Percentiles rank a stretch among this genome's conserved stretches.
Evolutionary conservation across 164 flowering plant genomes (phyloP).

Genomic region (Vitis rupestris): DNA sequence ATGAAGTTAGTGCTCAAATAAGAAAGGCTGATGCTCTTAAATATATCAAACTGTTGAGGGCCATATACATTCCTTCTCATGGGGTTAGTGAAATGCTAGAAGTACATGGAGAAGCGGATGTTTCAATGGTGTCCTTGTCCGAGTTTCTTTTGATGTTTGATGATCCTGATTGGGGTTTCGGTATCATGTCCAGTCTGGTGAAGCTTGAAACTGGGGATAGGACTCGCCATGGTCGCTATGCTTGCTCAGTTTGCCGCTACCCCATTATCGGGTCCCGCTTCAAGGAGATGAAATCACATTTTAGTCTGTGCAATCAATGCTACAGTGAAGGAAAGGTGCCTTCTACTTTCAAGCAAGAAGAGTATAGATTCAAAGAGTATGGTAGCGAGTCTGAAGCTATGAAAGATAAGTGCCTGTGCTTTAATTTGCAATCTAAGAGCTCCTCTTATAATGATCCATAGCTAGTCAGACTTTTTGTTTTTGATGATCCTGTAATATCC

Average conservation of each 20-base stretch:
- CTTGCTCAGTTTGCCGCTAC: constrained; percentile 81
- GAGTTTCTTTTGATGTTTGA: constrained; percentile 86
- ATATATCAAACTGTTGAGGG: constrained; percentile 77
- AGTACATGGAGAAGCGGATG: constrained; percentile 69
- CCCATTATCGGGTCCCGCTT: constrained; percentile 93
- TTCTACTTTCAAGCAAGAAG: constrained; percentile 65
- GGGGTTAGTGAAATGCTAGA: constrained; percentile 82
- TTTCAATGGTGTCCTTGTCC: constrained; percentile 54
- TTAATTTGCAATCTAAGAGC: constrained; percentile 50
- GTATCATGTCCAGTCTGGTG: constrained; percentile 70
- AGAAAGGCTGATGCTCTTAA: constrained; percentile 60
- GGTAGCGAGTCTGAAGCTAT: constrained; percentile 72
- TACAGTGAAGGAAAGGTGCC: constrained; percentile 99
- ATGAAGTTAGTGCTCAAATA: constrained; percentile 62
- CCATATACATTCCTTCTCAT: constrained; percentile 72
- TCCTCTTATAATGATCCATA: constrained; percentile 34
- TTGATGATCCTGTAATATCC: constrained; percentile 31
- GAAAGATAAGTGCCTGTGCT: constrained; percentile 87
- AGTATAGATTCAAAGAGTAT: constrained; percentile 83
- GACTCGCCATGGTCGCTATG: constrained; percentile 74
- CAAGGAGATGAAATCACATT: constrained; percentile 71
- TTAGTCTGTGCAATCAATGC: constrained; percentile 83
- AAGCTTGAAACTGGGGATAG: constrained; percentile 85
- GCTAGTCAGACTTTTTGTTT: constrained; percentile 18
- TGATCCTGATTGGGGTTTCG: constrained; percentile 95